Evolutionary conservation across 805 yeast genomes (phyloP).

Genomic region (Myxozyma neglecta): DNA sequence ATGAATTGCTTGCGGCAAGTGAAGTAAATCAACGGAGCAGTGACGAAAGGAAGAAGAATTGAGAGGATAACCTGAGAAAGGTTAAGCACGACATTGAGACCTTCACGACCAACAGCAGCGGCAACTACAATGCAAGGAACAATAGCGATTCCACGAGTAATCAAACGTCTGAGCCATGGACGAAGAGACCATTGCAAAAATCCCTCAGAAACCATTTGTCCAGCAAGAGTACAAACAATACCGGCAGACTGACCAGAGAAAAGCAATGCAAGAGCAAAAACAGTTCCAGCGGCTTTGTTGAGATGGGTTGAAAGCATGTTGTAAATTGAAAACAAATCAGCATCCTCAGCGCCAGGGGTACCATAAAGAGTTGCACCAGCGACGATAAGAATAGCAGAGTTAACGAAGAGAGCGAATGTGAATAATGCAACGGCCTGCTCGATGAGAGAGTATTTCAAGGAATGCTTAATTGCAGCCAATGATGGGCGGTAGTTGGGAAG

Average conservation of each 20-base stretch:
- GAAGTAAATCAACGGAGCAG: conserved; percentile 82
- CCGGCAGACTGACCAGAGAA: conserved; percentile 91
- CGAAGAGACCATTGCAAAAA: conserved; percentile 75
- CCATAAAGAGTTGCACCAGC: conserved; percentile 76
- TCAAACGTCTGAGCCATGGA: conserved; percentile 78
- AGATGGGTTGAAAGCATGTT: conserved; percentile 58
- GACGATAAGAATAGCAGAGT: conserved; percentile 79
- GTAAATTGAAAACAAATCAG: conserved; percentile 80
- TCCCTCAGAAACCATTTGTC: conserved; percentile 91
- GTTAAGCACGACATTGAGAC: conserved; percentile 69
- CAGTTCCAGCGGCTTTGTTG: conserved; percentile 75
- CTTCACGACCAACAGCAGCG: conserved; percentile 67
- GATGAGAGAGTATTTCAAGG: conserved; percentile 68
- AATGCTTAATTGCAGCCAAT: conserved; percentile 65
- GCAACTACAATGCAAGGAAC: conserved; percentile 81
- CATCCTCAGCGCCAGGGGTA: conserved; percentile 62
- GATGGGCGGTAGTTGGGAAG: conserved; percentile 62
- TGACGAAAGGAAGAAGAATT: conserved; percentile 74
- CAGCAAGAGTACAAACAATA: conserved; percentile 84
- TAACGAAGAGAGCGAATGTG: conserved; percentile 82
- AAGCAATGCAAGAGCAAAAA: conserved; percentile 80
- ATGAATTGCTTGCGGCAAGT: conserved; percentile 70
- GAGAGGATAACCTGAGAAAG: conserved; percentile 86
- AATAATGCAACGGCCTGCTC: conserved; percentile 72
- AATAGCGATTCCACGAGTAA: conserved; percentile 76